These are phyloP conservation scores for Boletus speciosus DNA, from an alignment of 768 basidiomycete genomes.

Conservation along the genomic window DNA sequence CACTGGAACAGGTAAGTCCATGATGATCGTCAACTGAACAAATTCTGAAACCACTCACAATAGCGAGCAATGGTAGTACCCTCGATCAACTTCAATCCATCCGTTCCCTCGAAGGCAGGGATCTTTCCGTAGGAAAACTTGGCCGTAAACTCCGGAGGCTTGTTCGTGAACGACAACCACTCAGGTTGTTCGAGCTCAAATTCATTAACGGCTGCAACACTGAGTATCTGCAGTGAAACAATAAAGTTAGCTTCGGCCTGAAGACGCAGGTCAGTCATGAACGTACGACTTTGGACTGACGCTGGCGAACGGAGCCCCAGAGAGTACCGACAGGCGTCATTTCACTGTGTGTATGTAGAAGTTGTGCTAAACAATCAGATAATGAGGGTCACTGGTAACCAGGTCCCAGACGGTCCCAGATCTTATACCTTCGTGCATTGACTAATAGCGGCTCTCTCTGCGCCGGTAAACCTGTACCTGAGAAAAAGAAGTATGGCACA, in stretches of 20 bases:
- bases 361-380: not conserved
- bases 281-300: conserved; percentile 26
- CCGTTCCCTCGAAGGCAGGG: conserved; percentile 18
- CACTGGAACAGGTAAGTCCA: not conserved
- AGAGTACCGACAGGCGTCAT: conserved; percentile 20
- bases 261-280: not conserved
- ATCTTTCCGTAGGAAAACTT: conserved; percentile 24
- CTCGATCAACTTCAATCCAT: conserved; percentile 19
- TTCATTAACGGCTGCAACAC: conserved; percentile 17
- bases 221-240: conserved; percentile 9
- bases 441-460: not conserved
- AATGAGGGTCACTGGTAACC: not conserved
- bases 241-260: not conserved
- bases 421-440: not conserved
- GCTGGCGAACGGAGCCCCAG: conserved; percentile 18
- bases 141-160: conserved; percentile 5
- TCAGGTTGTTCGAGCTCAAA: conserved; percentile 12
- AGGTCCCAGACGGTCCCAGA: not conserved
- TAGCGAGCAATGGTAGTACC: conserved; percentile 23
- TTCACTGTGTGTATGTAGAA: not conserved
- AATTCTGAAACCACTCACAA: conserved; percentile 4
- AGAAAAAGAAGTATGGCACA: not conserved
- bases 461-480: not conserved
- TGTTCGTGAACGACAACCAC: conserved; percentile 12
- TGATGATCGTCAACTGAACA: not conserved